phyloP scores from a whole-genome alignment of 495 filamentous ascomycete species.

The Tuber brumale region DNA sequence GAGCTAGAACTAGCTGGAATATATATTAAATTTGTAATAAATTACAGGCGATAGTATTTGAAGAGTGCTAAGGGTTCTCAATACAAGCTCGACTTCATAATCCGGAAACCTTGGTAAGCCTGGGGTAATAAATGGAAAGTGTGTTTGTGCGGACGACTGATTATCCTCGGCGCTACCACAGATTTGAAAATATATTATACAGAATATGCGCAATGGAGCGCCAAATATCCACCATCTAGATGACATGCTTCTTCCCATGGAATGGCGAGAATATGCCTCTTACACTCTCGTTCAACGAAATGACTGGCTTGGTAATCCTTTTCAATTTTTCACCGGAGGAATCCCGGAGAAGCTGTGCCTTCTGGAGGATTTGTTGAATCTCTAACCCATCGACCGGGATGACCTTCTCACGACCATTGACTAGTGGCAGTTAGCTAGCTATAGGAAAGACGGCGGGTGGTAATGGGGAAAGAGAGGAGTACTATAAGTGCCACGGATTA shows the following conservation, averaged over 20 bases:
- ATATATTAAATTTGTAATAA: neutral
- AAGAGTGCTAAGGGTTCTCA: neutral
- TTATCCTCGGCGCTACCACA: neutral
- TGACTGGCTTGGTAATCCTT: constrained; percentile 71
- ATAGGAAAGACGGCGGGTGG: neutral
- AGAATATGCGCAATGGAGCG: constrained; percentile 7
- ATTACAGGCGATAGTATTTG: neutral
- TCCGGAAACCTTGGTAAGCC: neutral
- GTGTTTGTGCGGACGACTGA: neutral
- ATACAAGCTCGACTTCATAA: neutral
- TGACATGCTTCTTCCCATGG: constrained; percentile 54
- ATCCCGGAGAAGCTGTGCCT: constrained; percentile 71
- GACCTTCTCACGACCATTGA: constrained; percentile 80
- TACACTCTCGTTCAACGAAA: constrained; percentile 82
- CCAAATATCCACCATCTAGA: constrained; percentile 12
- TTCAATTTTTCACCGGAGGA: constrained; percentile 81
- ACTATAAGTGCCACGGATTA: constrained; percentile 74
- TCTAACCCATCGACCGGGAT: constrained; percentile 85
- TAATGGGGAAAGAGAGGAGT: neutral
- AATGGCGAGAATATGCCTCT: constrained; percentile 92
- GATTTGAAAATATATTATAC: constrained; percentile 9
- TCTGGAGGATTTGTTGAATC: constrained; percentile 69
- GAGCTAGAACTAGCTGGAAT: neutral
- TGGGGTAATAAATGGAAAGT: neutral
- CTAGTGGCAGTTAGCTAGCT: constrained; percentile 28